phyloP scores from a whole-genome alignment of 805 yeast species.

The Metschnikowia cubensis region DNA sequence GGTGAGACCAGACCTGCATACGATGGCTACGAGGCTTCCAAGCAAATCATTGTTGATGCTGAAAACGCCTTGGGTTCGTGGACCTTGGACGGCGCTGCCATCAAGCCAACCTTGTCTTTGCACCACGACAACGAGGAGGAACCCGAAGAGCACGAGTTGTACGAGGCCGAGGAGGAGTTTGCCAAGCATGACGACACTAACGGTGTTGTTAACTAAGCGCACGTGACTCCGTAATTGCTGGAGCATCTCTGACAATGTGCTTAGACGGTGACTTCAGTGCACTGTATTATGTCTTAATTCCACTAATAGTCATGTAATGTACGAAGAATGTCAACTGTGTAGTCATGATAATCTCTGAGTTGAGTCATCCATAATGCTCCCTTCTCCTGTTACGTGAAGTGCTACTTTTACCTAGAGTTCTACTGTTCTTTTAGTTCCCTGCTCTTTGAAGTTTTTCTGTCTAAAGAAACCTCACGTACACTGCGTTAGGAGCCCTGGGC shows the following conservation, averaged over 20 bases:
- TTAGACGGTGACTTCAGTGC: slow-evolving; percentile 1
- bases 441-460: not conserved
- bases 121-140: slow-evolving; percentile 54
- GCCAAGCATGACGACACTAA: slow-evolving; percentile 34
- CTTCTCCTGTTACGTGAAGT: too few relatives aligned
- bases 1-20: slow-evolving; percentile 98
- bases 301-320: not conserved
- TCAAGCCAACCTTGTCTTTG: slow-evolving; percentile 87
- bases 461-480: not conserved
- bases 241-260: not conserved
- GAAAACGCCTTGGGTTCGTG: slow-evolving; percentile 93
- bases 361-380: too few relatives aligned
- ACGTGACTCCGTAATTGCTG: not conserved
- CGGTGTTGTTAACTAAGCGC: slow-evolving; percentile 22
- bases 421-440: too few relatives aligned
- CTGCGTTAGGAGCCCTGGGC: not conserved
- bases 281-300: slow-evolving; percentile 2
- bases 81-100: slow-evolving; percentile 94
- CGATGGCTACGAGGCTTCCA: slow-evolving; percentile 97
- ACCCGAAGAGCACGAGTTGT: slow-evolving; percentile 40
- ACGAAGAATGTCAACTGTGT: slow-evolving; percentile 1
- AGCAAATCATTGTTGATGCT: slow-evolving; percentile 95
- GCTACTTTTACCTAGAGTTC: too few relatives aligned
- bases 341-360: too few relatives aligned
- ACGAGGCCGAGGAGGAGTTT: slow-evolving; percentile 52